Percentiles rank a stretch among this genome's conserved stretches.
phyloP scores from a whole-genome alignment of 441 rosid species.

The Kokia cookei region DNA sequence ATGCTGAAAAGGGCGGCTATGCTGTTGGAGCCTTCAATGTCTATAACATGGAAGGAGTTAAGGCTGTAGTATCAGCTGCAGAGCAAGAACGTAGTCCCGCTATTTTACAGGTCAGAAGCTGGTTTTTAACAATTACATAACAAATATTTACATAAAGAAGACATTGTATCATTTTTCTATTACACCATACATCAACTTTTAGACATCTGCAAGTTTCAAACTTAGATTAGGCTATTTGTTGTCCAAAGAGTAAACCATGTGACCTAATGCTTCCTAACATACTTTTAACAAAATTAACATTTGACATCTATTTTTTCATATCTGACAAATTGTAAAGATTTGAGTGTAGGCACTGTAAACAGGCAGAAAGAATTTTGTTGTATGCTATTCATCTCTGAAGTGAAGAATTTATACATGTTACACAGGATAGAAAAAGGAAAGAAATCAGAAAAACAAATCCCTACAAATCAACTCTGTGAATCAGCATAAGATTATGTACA shows the following conservation, averaged over 20 bases:
- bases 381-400: neutral
- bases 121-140: neutral
- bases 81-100: constrained; percentile 95
- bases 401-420: neutral
- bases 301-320: too few species aligned
- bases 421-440: neutral
- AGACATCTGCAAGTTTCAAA: neutral
- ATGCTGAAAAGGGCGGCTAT: constrained; percentile 85
- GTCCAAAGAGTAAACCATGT: neutral
- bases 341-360: too few species aligned
- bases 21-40: constrained; percentile 98
- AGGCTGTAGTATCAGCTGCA: constrained; percentile 95
- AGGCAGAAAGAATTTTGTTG: neutral
- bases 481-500: neutral
- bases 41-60: constrained; percentile 88
- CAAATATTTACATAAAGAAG: neutral
- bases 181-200: neutral
- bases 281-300: neutral
- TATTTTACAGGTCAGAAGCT: constrained; percentile 66
- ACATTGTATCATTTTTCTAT: neutral
- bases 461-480: neutral
- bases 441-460: neutral
- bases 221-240: neutral
- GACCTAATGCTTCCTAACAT: neutral
- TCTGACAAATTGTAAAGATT: too few species aligned